Conservation (phyloP, 2,329 filamentous ascomycete species). For the Rhexocercosporidium sp. region DNA sequence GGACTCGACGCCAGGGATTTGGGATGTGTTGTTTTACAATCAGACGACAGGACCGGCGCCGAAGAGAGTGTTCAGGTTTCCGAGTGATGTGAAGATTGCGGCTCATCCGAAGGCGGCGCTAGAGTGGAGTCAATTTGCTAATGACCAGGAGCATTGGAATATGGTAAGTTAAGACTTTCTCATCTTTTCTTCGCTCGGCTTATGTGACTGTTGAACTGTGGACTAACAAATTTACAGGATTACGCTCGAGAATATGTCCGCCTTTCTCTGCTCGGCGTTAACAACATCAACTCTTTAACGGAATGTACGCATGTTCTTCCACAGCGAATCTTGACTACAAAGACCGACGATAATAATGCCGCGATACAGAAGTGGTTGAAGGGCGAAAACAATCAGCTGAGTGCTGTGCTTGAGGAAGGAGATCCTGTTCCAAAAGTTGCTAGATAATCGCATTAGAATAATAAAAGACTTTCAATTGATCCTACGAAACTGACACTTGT, state of each 20-base stretch:
- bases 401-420: neutral
- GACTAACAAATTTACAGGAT: constrained; percentile 43
- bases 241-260: constrained; percentile 59
- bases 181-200: neutral
- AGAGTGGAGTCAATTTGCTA: constrained; percentile 48
- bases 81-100: constrained; percentile 18
- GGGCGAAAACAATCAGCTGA: neutral
- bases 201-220: neutral
- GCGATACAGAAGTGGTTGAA: neutral
- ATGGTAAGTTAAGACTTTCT: constrained; percentile 40
- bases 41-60: constrained; percentile 52
- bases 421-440: neutral
- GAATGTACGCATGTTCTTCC: constrained; percentile 61
- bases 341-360: neutral
- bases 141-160: constrained; percentile 48
- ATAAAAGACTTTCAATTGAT: too few species aligned
- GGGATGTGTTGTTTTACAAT: constrained; percentile 57
- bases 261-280: constrained; percentile 59
- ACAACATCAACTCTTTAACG: constrained; percentile 59
- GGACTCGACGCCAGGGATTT: constrained; percentile 55
- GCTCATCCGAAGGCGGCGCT: constrained; percentile 37
- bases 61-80: constrained; percentile 20
- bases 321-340: neutral
- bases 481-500: too few species aligned
- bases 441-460: neutral